Evolutionary conservation across 768 basidiomycete species (phyloP), one percentile per base, ranked within the genome.

Genomic region (Pleurotus platypus): DNA sequence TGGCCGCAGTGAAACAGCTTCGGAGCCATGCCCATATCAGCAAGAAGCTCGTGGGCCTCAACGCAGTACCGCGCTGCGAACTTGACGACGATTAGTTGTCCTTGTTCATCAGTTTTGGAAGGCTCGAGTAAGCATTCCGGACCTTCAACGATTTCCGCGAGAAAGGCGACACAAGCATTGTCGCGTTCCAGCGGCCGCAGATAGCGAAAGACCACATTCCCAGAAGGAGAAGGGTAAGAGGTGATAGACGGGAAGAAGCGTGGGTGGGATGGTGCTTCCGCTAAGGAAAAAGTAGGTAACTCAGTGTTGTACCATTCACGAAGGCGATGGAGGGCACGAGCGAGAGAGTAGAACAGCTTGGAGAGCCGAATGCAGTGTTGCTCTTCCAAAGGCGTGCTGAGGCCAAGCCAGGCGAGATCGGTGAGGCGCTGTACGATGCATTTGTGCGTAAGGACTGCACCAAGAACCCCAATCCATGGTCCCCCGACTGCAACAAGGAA

Each of bases 381-480:
- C 18, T 18, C 18, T 18, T 18, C 18, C 18, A 18, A 18, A 18
- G 18, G 18, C 18, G 18, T 18, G 18, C 18, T 18, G 18, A 18
- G 18, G 18, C 18, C 18, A 18, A 18, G 18, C 18, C 18, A 18
- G 18, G 18, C 18, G 18, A 18, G 18, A 18, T 18, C 18, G 18
- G 18, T 18, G 18, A 18, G 18, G 18, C 18, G 18, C 18, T 18
- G 18, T 18, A 58, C 64, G 9, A 76, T 59, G 46, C 64, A 63
- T 1, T 56, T 53, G 35, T 60, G 46, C 0, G 69, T 70, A 13
- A 69, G 22, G 5, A 75, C 59, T 20, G 58, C 69, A n/a, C 75
- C 72, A 53, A 70, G 59, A 40, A 76, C 61, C 15, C 54, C 24
- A 6, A 76, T 30, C 65, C 66, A 70, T 15, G 72, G 61, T 4